Conservation (phyloP, 257 asterid genomes). For the Salvia rosmarinus region DNA sequence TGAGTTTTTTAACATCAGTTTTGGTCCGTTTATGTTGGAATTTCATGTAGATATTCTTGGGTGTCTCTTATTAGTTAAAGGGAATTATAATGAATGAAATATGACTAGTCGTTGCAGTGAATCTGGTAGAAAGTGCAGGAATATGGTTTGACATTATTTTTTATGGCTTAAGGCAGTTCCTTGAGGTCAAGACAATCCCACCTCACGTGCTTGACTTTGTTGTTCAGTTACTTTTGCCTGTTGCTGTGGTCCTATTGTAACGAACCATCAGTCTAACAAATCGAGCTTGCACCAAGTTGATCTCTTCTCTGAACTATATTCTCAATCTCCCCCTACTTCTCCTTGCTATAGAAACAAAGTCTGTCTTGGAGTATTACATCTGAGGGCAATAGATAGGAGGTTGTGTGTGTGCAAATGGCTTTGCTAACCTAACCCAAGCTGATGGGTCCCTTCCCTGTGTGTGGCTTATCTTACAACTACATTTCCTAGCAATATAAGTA, state of each 20-base stretch:
- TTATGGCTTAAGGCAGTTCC: constrained; percentile 1
- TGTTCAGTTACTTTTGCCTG: neutral
- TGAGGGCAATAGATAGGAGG: neutral
- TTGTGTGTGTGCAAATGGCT: neutral
- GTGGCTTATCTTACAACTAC: neutral
- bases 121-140: neutral
- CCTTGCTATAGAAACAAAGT: neutral
- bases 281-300: neutral
- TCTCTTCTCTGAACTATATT: neutral
- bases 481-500: neutral
- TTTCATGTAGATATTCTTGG: neutral
- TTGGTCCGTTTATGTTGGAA: neutral
- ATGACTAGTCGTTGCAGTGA: constrained; percentile 1
- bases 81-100: neutral
- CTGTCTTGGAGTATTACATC: neutral
- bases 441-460: neutral
- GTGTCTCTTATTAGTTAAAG: neutral
- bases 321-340: neutral
- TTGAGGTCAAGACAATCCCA: neutral
- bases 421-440: neutral
- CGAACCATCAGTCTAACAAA: neutral
- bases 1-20: constrained; percentile 8
- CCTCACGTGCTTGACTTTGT: neutral
- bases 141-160: neutral
- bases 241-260: neutral